Base-by-base conservation (phyloP, 2,329 filamentous ascomycete genomes). In the Cryphonectria naterciae region DNA sequence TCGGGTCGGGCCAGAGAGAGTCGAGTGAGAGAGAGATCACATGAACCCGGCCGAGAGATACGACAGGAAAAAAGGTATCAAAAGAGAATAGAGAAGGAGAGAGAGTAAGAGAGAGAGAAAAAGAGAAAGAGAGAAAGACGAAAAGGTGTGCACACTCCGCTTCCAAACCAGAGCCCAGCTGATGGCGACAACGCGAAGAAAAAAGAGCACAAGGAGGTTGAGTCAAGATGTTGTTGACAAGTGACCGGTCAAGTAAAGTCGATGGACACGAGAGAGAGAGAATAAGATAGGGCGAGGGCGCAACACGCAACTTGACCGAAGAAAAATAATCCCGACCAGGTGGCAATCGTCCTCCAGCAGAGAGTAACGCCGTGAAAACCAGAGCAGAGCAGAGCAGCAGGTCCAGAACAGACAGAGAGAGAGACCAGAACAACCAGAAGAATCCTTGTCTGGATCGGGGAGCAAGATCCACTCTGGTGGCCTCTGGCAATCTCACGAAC, bases 381-480 rank as follows among this genome's bases (percentile, higher is more conserved):
- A 54, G 46, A 25, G 52, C 52, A 54, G 52, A 25, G 37, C 37
- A 39, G 8, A 39, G 37, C 28, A 32, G 28, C 28, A 39, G 25
- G 52, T 4, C 52, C 52, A 54, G 52, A 41, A 25, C 37, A 63
- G 39, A 39, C 37, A 41, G 32, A 28, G 28, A 41, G 32, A 28
- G 28, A 7, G 35, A 35, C 17, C 2, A 43, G n/a, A n/a, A 46
- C 37, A 43, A 22, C 61, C 61, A 64, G n/a, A 64, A 64, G n/a
- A 64, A 64, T 64, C 37, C 61, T 64, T 25, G 61, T n/a, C 41
- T n/a, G 60, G 37, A 64, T 41, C 61, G 61, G 61, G n/a, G n/a
- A 43, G 49, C n/a, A 39, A 63, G 70, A 65, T 71, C 67, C 70
- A 71, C 70, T n/a, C 41, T 62, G 63, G 67, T 64, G 67, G 61